Percentiles rank a stretch among this genome's conserved stretches.
Evolutionary conservation across 148 eudicot genomes (phyloP).

Genomic region (Camellia sinensis): DNA sequence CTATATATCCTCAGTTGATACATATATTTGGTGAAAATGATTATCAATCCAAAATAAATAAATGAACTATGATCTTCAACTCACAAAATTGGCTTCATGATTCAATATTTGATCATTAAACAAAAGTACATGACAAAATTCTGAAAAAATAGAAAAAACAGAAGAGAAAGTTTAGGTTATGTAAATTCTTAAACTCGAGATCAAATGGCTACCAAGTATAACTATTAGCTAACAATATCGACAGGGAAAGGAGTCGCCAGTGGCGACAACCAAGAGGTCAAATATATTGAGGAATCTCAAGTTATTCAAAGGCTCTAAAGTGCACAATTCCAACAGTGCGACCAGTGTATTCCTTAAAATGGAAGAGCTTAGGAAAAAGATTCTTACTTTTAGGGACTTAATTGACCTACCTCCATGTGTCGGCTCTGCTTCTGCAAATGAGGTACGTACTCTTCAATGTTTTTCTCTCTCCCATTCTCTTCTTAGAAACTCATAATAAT

Average conservation of each 20-base stretch:
- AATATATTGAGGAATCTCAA: slow-evolving; percentile 24
- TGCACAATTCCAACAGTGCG: slow-evolving; percentile 37
- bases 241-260: slow-evolving; percentile 24
- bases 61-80: neutral
- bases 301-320: slow-evolving; percentile 31
- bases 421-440: slow-evolving; percentile 61
- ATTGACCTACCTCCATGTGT: slow-evolving; percentile 72
- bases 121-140: neutral
- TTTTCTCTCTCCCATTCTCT: neutral
- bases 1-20: neutral
- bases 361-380: slow-evolving; percentile 69
- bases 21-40: neutral
- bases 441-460: slow-evolving; percentile 55
- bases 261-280: slow-evolving; percentile 11
- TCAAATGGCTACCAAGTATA: neutral
- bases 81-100: neutral
- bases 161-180: neutral
- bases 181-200: neutral
- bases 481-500: neutral
- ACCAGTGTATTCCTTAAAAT: slow-evolving; percentile 49
- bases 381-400: slow-evolving; percentile 67
- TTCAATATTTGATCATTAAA: neutral
- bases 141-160: neutral
- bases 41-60: no score
- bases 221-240: neutral